Evolutionary conservation across 345 rosid genomes (phyloP), one percentile per base, ranked within the genome.

Genomic region (Cardamine chenopodiifolia): DNA sequence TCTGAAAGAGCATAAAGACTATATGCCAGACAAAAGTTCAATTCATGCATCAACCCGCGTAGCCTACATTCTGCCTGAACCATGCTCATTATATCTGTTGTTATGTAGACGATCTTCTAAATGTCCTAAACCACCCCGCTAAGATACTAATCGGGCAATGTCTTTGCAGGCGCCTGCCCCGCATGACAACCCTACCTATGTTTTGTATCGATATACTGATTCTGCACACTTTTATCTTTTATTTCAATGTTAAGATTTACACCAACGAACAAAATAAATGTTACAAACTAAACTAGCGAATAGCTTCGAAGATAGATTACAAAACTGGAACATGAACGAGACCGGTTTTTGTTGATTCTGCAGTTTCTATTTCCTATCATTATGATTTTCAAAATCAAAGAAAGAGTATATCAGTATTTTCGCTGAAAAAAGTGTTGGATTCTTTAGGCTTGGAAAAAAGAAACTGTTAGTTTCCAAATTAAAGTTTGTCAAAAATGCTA

Each of bases 1-100:
- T 84, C 77, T 92, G 82, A 89, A 84, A 85, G 97, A 86, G 86
- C 97, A 89, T 64, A 95, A 95, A n/a, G n/a, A n/a, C n/a, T n/a
- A n/a, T n/a, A n/a, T n/a, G n/a, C n/a, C n/a, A n/a, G n/a, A n/a
- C n/a, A n/a, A n/a, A n/a, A n/a, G n/a, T n/a, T n/a, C n/a, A n/a
- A n/a, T n/a, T n/a, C n/a, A n/a, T n/a, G n/a, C n/a, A n/a, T n/a
- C n/a, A n/a, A n/a, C n/a, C n/a, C n/a, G n/a, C n/a, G n/a, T n/a
- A n/a, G n/a, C n/a, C n/a, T n/a, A n/a, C n/a, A n/a, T n/a, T n/a
- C n/a, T n/a, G n/a, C n/a, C n/a, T n/a, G n/a, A n/a, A n/a, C n/a
- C n/a, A n/a, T n/a, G n/a, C n/a, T n/a, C n/a, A n/a, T n/a, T n/a
- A n/a, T n/a, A n/a, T n/a, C n/a, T n/a, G n/a, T n/a, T n/a, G n/a